Evolutionary conservation across 805 yeast genomes (phyloP).

Genomic region (Blastobotrys parvus): DNA sequence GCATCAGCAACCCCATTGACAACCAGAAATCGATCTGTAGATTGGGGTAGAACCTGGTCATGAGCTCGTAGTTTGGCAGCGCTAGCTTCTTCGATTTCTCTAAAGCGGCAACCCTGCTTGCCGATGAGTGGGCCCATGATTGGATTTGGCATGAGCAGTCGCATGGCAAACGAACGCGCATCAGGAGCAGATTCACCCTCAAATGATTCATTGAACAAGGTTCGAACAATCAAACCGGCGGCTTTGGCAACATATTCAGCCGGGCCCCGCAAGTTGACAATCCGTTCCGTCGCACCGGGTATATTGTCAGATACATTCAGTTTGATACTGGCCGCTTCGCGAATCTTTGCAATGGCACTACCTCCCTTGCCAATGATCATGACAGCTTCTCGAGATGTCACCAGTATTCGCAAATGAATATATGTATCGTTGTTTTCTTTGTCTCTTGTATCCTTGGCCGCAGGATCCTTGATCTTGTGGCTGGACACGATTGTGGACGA

Average conservation of each 20-base stretch:
- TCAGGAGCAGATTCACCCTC: conserved; percentile 50
- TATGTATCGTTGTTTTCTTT: background rate
- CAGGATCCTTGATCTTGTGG: conserved; percentile 1
- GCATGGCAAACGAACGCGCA: conserved; percentile 47
- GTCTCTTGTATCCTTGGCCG: background rate
- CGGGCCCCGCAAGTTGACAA: conserved; percentile 63
- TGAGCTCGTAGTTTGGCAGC: conserved; percentile 72
- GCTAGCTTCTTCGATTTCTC: conserved; percentile 75
- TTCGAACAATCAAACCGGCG: conserved; percentile 62
- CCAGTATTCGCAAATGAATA: conserved; percentile 64
- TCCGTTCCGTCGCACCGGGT: conserved; percentile 64
- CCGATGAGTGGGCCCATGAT: conserved; percentile 79
- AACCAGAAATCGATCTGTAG: conserved; percentile 67
- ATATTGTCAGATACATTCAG: conserved; percentile 67
- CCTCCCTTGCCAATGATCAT: conserved; percentile 73
- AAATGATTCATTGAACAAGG: conserved; percentile 58
- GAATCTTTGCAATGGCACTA: conserved; percentile 57
- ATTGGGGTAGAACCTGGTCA: conserved; percentile 59
- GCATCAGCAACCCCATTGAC: conserved; percentile 81
- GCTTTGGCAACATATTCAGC: conserved; percentile 76
- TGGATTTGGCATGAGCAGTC: conserved; percentile 66
- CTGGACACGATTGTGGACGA: conserved; percentile 3
- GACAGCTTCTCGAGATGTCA: conserved; percentile 69
- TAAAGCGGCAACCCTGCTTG: conserved; percentile 59
- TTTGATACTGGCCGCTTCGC: conserved; percentile 54